Conservation (phyloP, 179 eudicot genomes). For the Heliamphora pulchella region DNA sequence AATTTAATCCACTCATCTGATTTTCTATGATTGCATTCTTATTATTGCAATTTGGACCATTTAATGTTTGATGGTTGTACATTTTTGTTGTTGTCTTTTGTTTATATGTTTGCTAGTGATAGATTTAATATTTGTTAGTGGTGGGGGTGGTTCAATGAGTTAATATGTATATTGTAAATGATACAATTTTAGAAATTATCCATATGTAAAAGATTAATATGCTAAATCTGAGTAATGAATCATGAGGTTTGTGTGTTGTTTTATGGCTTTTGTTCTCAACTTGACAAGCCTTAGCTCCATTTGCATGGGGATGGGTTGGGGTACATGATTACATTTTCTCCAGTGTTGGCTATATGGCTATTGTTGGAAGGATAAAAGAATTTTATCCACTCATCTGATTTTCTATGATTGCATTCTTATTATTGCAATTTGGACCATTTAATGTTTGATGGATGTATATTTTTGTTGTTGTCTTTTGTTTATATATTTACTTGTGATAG, state of each 20-base stretch:
- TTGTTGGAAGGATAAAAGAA: no score
- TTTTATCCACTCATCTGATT: no score
- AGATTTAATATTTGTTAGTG: neutral
- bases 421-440: neutral
- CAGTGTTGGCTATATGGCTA: neutral
- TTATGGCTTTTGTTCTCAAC: neutral
- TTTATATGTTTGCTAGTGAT: slow-evolving; percentile 8
- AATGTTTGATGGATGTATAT: neutral
- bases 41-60: neutral
- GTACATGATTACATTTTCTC: neutral
- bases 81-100: neutral
- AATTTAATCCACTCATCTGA: no score
- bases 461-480: neutral
- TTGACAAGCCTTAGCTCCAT: neutral
- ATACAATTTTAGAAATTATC: no score
- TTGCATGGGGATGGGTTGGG: neutral
- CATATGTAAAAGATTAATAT: no score
- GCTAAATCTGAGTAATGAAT: no score
- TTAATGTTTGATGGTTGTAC: neutral
- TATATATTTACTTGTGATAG: slow-evolving; percentile 10
- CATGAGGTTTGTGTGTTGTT: neutral
- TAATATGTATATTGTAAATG: no score
- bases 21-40: no score
- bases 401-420: no score
- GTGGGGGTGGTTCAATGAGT: no score